Percentiles rank a stretch among this genome's conserved stretches.
Evolutionary conservation across 1,139 yeast genomes (phyloP).

Genomic region (Kurtzmaniella quercitrusa): DNA sequence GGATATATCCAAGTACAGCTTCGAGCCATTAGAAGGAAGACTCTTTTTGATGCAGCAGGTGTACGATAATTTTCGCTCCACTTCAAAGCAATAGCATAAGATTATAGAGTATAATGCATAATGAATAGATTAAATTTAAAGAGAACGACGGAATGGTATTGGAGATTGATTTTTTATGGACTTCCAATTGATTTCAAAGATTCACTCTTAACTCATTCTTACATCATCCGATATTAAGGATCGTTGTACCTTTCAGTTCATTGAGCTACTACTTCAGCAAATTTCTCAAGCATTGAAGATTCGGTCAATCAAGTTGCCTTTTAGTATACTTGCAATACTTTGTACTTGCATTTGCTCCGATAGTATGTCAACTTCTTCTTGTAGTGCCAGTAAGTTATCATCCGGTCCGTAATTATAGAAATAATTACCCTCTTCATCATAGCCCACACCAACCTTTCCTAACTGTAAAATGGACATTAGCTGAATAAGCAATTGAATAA

Average conservation of each 20-base stretch:
- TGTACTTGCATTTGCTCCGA: slow-evolving; percentile 22
- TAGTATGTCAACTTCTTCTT: slow-evolving; percentile 19
- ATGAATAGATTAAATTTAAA: too few relatives aligned
- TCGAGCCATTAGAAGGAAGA: slow-evolving; percentile 30
- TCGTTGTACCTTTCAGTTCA: too few relatives aligned
- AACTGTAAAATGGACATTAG: slow-evolving; percentile 24
- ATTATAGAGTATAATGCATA: too few relatives aligned
- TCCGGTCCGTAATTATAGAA: slow-evolving; percentile 19
- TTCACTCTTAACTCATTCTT: too few relatives aligned
- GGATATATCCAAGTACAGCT: slow-evolving; percentile 23
- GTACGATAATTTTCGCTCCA: background rate
- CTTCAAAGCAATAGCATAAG: too few relatives aligned
- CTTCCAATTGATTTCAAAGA: too few relatives aligned
- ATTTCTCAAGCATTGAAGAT: slow-evolving; percentile 11
- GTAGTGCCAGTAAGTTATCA: slow-evolving; percentile 9
- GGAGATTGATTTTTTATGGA: too few relatives aligned
- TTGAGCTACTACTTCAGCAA: background rate
- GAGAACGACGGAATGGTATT: too few relatives aligned
- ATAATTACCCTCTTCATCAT: slow-evolving; percentile 18
- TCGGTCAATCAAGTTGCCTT: slow-evolving; percentile 23
- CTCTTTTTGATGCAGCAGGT: slow-evolving; percentile 19
- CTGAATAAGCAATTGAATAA: slow-evolving; percentile 19
- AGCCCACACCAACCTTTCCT: slow-evolving; percentile 28
- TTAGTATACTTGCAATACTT: slow-evolving; percentile 25
- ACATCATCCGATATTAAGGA: too few relatives aligned